Base-by-base conservation (phyloP, 257 asterid species). In the Capsicum baccatum region DNA sequence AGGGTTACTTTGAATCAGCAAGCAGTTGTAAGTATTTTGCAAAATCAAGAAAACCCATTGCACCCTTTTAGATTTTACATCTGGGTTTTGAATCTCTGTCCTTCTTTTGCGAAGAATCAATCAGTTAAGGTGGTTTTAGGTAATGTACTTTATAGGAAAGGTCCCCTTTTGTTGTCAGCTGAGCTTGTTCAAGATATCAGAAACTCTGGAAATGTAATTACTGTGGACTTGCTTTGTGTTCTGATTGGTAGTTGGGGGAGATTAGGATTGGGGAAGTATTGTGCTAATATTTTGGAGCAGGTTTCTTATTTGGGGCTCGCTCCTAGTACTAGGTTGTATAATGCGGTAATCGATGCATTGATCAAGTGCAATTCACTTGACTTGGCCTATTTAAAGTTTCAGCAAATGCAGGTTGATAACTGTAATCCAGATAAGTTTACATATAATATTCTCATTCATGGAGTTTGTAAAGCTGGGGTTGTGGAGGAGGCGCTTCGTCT, bases 191-290 rank as follows among this genome's bases (percentile, higher is more conserved):
- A 85, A 67, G 98, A 93, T 83, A 84, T 94, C 83, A 90, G 87
- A 64, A 85, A 83, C 82, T 90, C 97, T 44, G 97, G 98, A 17
- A 88, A 88, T 86, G 71, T 90, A 55, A 80, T 93, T 35, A 88
- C 88, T 66, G 93, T 91, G 87, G 97, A 93, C 67, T 89, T 96
- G 88, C 89, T 96, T 21, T 96, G 92, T 80, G 87, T 89, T 73
- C 83, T 96, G 84, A 90, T 96, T 76, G 92, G 93, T 62, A 93
- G 97, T 87, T 96, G 99, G 99, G 99, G 98, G 17, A 92, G 98
- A 55, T 86, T 96, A 83, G 99, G 98, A 84, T 87, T 96, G 76
- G 95, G 95, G 2, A 94, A 93, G 92, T 93, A 96, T 79, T 91
- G 97, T 83, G 87, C 91, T 54, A 93, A 92, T 86, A 92, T 96